Evolutionary conservation across 345 rosid genomes (phyloP).

Genomic region (Arabis hirsuta): DNA sequence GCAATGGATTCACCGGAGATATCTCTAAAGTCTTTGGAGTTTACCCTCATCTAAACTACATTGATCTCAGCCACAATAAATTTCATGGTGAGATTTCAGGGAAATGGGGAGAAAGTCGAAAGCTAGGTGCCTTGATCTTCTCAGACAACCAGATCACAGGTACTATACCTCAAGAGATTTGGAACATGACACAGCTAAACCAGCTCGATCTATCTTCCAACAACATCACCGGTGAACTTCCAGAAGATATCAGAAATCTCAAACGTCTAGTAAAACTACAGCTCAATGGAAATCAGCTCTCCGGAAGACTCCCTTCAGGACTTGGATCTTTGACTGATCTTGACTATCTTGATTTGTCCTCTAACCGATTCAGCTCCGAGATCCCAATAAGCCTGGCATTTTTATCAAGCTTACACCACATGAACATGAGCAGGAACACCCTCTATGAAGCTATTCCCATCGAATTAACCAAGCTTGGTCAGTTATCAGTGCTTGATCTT

Average conservation of each 20-base stretch:
- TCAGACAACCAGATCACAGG: neutral
- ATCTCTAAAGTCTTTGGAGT: constrained; percentile 4
- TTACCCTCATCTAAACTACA: neutral
- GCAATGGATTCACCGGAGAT: constrained; percentile 3
- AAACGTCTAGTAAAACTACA: neutral
- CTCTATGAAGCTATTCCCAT: neutral
- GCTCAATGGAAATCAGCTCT: neutral
- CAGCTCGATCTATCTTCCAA: neutral
- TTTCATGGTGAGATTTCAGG: neutral
- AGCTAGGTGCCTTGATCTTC: neutral
- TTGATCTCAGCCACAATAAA: neutral
- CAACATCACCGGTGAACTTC: neutral
- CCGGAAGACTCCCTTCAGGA: neutral
- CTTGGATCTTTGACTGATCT: neutral
- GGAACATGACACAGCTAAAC: neutral
- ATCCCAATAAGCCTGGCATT: neutral
- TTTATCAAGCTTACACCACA: neutral
- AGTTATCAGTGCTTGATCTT: neutral
- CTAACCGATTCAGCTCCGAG: neutral
- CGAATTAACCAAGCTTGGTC: neutral
- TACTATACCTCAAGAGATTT: neutral
- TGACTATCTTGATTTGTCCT: neutral
- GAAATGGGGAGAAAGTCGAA: neutral
- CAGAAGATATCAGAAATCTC: neutral
- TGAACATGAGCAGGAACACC: constrained; percentile 4